Evolutionary conservation across 106 monocot species (phyloP), one percentile per base, ranked within the genome.

Genomic region (Dendrobium chrysotoxum): DNA sequence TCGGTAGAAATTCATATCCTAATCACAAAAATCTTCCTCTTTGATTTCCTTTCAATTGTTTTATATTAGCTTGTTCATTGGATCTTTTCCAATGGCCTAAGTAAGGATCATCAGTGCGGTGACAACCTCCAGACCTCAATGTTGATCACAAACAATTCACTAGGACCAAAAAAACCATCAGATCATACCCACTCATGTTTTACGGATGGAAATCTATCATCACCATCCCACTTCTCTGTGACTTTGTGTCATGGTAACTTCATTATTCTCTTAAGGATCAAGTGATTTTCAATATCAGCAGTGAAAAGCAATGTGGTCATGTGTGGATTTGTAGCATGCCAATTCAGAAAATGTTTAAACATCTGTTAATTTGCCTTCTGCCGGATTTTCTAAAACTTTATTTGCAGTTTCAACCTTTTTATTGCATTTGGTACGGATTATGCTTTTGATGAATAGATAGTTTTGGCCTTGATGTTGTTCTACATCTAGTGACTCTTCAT

Each of bases 71-170:
- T 9, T 28, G 67, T 67, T 67, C 67, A 67, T 67, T 67, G 0
- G 1, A 30, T 68, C 28, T 28, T 68, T 68, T 11, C 30, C 5
- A 30, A 10, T 68, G 28, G 12, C 28, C 30, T 28, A 10, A 61
- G 61, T n/a, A n/a, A 68, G 68, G 68, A 68, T 18, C 68, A 68
- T 68, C 68, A 30, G 30, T 68, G 61, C 30, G 25, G 65, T 28
- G 30, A 28, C 30, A 68, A 68, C 30, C 46, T 9, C 68, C 1
- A 4, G 30, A 68, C 11, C 11, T 68, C 30, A 11, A 28, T 58
- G 20, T 58, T 58, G 57, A 4, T 0, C 28, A 11, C 12, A 10
- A 10, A 21, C 25, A 28, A 25, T 11, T 28, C 7, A 7, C 0
- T 28, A 7, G n/a, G 65, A 65, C 21, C 65, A 17, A n/a, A 26